Percentiles rank a stretch among this genome's conserved stretches.
phyloP scores from a whole-genome alignment of 2,329 filamentous ascomycete genomes.

The Colletotrichum tanaceti region DNA sequence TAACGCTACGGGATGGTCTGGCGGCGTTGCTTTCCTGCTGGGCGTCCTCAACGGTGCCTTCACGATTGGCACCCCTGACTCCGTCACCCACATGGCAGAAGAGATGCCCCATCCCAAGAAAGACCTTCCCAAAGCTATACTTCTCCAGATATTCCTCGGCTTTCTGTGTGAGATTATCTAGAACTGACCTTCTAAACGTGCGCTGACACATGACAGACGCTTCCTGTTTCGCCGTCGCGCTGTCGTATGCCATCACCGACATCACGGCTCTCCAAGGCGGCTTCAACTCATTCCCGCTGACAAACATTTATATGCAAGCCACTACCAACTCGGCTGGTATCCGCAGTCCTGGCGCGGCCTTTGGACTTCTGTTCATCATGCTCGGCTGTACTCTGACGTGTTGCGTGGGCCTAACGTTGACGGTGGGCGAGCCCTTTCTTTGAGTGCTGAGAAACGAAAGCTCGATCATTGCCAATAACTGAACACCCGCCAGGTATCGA shows the following conservation, averaged over 20 bases:
- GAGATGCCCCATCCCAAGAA: constrained; percentile 62
- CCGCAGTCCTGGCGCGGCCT: constrained; percentile 63
- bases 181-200: constrained; percentile 48
- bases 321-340: constrained; percentile 57
- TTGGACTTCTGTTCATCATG: constrained; percentile 68
- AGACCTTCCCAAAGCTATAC: constrained; percentile 64
- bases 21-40: constrained; percentile 72
- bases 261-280: constrained; percentile 62
- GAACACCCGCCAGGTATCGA: constrained; percentile 40
- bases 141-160: constrained; percentile 59
- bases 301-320: constrained; percentile 71
- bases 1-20: constrained; percentile 63
- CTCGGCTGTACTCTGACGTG: constrained; percentile 63
- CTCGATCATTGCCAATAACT: neutral
- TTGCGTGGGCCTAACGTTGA: constrained; percentile 63
- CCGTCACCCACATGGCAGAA: constrained; percentile 71
- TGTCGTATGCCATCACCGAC: constrained; percentile 67
- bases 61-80: constrained; percentile 73
- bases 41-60: constrained; percentile 76
- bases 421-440: constrained; percentile 43
- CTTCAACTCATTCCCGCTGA: constrained; percentile 69
- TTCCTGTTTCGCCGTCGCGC: constrained; percentile 62
- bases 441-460: neutral
- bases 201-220: constrained; percentile 63
- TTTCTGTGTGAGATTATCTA: constrained; percentile 55